Conservation (phyloP, 306 rosid genomes). For the Quercus suber region DNA sequence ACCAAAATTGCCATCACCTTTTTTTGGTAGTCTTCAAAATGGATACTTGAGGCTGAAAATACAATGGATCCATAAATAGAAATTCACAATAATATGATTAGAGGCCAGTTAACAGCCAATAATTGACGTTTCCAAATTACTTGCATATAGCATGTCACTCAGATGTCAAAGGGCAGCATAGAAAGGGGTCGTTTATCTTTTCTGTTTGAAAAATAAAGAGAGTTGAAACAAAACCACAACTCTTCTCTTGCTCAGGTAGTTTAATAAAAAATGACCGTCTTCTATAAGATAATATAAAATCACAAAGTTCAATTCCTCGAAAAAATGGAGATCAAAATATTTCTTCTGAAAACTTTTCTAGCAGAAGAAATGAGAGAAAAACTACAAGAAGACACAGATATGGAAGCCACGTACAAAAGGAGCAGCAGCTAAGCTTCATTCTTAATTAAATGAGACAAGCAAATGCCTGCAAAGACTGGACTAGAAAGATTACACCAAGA, state of each 20-base stretch:
- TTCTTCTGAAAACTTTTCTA: neutral
- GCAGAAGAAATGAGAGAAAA: neutral
- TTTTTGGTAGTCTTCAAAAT: too few relatives aligned
- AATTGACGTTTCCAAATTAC: too few relatives aligned
- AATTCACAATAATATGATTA: too few relatives aligned
- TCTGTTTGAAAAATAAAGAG: too few relatives aligned
- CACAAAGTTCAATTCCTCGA: neutral
- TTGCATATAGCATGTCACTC: too few relatives aligned
- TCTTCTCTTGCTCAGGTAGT: neutral
- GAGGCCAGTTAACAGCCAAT: too few relatives aligned
- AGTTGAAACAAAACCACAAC: neutral
- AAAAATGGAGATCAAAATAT: slow-evolving; percentile 17
- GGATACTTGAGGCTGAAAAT: too few relatives aligned
- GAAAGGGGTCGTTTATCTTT: too few relatives aligned
- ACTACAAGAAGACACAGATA: slow-evolving; percentile 1
- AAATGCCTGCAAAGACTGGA: slow-evolving; percentile 18
- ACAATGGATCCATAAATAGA: too few relatives aligned
- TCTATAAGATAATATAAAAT: slow-evolving; percentile 5
- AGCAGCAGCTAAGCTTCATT: neutral
- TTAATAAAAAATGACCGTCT: neutral
- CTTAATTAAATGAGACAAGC: neutral
- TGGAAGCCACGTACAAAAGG: neutral
- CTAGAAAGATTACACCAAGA: slow-evolving; percentile 1
- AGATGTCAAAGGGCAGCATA: too few relatives aligned
- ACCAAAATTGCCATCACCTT: too few relatives aligned